Conservation (phyloP, 2,329 filamentous ascomycete genomes). For the Phyllosticta citriasiana region DNA sequence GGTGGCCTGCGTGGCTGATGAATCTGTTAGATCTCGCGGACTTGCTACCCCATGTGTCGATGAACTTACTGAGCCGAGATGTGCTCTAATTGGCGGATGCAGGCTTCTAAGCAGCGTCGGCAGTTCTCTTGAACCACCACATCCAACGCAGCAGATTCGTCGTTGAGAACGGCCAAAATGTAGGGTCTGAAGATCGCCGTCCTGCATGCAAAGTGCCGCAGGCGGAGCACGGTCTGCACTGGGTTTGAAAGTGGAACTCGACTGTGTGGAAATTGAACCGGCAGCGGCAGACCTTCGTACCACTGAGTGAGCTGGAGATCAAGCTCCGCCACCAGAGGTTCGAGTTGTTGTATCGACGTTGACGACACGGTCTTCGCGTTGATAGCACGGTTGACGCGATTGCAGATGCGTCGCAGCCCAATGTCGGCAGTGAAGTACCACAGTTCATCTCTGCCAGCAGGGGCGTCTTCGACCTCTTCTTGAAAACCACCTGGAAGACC, state of each 20-base stretch:
- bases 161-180: conserved; percentile 68
- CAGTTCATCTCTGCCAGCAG: conserved; percentile 62
- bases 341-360: conserved; percentile 61
- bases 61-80: conserved; percentile 61
- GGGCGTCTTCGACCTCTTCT: conserved; percentile 49
- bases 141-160: conserved; percentile 63
- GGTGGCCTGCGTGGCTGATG: conserved; percentile 63
- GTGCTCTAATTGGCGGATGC: conserved; percentile 68
- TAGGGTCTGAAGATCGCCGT: conserved; percentile 82
- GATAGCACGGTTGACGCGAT: conserved; percentile 69
- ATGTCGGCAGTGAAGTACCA: conserved; percentile 86
- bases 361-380: conserved; percentile 57
- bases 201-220: conserved; percentile 75
- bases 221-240: conserved; percentile 66
- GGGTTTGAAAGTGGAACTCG: conserved; percentile 58
- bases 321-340: conserved; percentile 68
- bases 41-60: background rate
- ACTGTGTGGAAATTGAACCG: conserved; percentile 68
- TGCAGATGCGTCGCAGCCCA: conserved; percentile 64
- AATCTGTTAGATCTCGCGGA: conserved; percentile 2
- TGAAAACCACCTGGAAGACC: conserved; percentile 70
- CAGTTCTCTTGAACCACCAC: conserved; percentile 66
- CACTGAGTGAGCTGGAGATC: conserved; percentile 77
- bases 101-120: conserved; percentile 71
- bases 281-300: conserved; percentile 67